phyloP scores from a whole-genome alignment of 2,329 filamentous ascomycete species.

The Penicillium decumbens region DNA sequence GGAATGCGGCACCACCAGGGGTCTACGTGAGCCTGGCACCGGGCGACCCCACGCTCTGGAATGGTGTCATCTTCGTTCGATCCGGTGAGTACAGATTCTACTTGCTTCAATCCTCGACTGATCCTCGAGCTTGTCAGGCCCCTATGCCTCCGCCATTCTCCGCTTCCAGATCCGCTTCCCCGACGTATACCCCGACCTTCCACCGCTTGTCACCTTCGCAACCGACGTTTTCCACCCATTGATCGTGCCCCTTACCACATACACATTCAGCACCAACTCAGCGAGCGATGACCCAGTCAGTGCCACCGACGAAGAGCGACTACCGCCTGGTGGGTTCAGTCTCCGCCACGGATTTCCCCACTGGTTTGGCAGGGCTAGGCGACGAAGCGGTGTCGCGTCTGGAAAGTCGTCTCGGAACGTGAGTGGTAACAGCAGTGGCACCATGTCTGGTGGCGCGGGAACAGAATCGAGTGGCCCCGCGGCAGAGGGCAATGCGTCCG shows the following conservation, averaged over 20 bases:
- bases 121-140: constrained; percentile 53
- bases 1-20: constrained; percentile 76
- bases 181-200: constrained; percentile 68
- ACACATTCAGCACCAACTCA: constrained; percentile 80
- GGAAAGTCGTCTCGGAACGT: constrained; percentile 40
- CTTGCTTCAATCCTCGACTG: neutral
- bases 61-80: constrained; percentile 84
- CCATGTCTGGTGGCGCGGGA: neutral
- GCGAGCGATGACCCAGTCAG: constrained; percentile 73
- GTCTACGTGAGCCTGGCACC: constrained; percentile 81
- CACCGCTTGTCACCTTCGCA: constrained; percentile 80
- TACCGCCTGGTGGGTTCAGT: constrained; percentile 86
- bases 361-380: constrained; percentile 69
- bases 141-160: constrained; percentile 80
- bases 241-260: constrained; percentile 87
- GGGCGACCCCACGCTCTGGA: constrained; percentile 76
- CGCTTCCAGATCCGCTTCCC: constrained; percentile 89
- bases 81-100: constrained; percentile 57
- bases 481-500: neutral
- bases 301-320: constrained; percentile 73
- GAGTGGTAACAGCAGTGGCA: constrained; percentile 38
- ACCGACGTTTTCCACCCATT: constrained; percentile 95
- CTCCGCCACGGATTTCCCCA: constrained; percentile 82
- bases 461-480: neutral
- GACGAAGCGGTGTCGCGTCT: constrained; percentile 35